Evolutionary conservation across 352 stramenopile genomes (phyloP), one percentile per base, ranked within the genome.

Genomic region (Globisporangium irregulare): DNA sequence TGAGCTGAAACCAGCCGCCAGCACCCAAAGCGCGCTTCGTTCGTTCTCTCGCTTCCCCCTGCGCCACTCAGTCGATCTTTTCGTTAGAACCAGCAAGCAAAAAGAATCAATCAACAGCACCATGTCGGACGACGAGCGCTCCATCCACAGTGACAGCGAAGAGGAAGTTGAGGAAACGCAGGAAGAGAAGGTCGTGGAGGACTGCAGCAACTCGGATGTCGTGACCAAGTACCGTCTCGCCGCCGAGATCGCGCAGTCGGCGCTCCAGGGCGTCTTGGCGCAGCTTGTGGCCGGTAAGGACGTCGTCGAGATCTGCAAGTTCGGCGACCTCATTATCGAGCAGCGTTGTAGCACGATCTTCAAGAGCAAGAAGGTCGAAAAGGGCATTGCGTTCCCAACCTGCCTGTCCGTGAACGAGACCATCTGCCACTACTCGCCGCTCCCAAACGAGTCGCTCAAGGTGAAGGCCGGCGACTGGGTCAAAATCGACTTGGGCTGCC

Each of bases 311-410:
- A 76, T 99, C 32, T 99, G 96, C 81, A 90, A 98, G 76, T 95
- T 97, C 60, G 90, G 87, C 24, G 90, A 97, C 74, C 72, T 91
- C 1, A 86, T 97, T 62, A 86, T 97, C 62, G 60, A 80, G 73
- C 83, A 92, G 76, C 86, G 89, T 56, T 93, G 85, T 65, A 78
- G 75, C 46, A 92, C 97, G 63, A 97, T 99, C 59, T 99, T 99
- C 70, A 98, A 99, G 79, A 97, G 88, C 78, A 98, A 98, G 80
- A 91, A 97, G 68, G 85, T 99, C 6, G 95, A 99, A 76, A 99
- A 99, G 79, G 98, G 98, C 57, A 89, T 99, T 66, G 97, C 98
- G 12, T 99, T 99, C 83, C 98, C 98, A 9, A 99, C 98, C 56
- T 99, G 93, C 72, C 86, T 99, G 32, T 99, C 94, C 64, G 94